phyloP scores from a whole-genome alignment of 2,329 filamentous ascomycete genomes.

The Cladosporium velox region DNA sequence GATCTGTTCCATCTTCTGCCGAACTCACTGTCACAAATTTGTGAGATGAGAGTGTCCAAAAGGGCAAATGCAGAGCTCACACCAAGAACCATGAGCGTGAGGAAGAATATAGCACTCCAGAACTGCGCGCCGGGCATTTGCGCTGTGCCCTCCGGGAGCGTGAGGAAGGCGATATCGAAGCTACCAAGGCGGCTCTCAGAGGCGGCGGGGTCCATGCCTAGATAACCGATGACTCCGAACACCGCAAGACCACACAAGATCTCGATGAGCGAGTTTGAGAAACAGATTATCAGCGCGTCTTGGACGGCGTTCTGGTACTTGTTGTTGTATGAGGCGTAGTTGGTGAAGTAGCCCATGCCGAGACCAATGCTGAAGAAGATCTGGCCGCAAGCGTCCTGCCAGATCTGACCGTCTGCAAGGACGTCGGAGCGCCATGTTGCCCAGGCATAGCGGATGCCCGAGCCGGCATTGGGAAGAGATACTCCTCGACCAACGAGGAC shows the following conservation, averaged over 20 bases:
- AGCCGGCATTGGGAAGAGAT: slow-evolving; percentile 56
- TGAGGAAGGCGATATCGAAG: slow-evolving; percentile 60
- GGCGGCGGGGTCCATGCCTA: slow-evolving; percentile 40
- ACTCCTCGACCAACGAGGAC: slow-evolving; percentile 58
- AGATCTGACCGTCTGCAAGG: slow-evolving; percentile 54
- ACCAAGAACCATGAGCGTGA: slow-evolving; percentile 57
- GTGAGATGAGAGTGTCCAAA: slow-evolving; percentile 56
- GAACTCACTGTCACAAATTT: slow-evolving; percentile 21
- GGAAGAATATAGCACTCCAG: slow-evolving; percentile 60
- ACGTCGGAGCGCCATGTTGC: slow-evolving; percentile 53
- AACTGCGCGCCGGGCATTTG: slow-evolving; percentile 60
- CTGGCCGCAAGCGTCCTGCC: slow-evolving; percentile 61
- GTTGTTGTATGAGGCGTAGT: slow-evolving; percentile 60
- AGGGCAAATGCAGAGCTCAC: slow-evolving; percentile 48
- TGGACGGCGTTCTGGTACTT: slow-evolving; percentile 61
- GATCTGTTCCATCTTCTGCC: slow-evolving; percentile 17
- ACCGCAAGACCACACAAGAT: slow-evolving; percentile 54
- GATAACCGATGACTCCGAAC: slow-evolving; percentile 58
- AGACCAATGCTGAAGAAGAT: slow-evolving; percentile 62
- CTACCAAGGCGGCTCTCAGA: slow-evolving; percentile 47
- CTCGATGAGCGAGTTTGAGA: slow-evolving; percentile 59
- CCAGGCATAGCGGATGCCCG: slow-evolving; percentile 53
- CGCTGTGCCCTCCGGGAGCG: slow-evolving; percentile 56
- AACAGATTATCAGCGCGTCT: slow-evolving; percentile 58
- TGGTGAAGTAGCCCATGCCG: slow-evolving; percentile 61